Percentiles rank a stretch among this genome's conserved stretches.
These are phyloP conservation scores for Cladosporium sp. DNA, from an alignment of 2,329 filamentous ascomycete species.

Conservation along the genomic window DNA sequence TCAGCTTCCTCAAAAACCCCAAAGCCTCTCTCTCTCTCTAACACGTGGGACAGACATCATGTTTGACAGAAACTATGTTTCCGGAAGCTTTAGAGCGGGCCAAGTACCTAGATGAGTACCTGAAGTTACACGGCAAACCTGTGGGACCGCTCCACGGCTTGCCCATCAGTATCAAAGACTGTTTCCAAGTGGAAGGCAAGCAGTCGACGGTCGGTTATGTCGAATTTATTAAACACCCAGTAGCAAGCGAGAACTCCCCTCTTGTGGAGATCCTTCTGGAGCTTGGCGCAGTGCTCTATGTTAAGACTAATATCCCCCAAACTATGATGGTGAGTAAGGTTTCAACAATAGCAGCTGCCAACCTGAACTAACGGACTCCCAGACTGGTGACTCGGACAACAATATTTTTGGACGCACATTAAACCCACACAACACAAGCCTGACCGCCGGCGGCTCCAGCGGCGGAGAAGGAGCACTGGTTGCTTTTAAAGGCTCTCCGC, in stretches of 20 bases:
- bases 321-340: constrained; percentile 46
- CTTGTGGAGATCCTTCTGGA: constrained; percentile 46
- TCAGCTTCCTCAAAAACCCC: background rate
- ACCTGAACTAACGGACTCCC: background rate
- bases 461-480: constrained; percentile 56
- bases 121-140: constrained; percentile 36
- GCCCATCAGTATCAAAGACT: constrained; percentile 39
- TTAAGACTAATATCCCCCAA: constrained; percentile 58
- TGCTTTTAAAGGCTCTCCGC: constrained; percentile 48
- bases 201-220: constrained; percentile 45
- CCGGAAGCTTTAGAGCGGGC: constrained; percentile 40
- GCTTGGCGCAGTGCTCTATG: constrained; percentile 52
- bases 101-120: constrained; percentile 42
- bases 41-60: constrained; percentile 36
- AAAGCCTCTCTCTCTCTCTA: background rate
- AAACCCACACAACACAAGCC: constrained; percentile 48
- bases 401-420: constrained; percentile 51
- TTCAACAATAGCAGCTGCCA: background rate
- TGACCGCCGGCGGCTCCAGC: constrained; percentile 55
- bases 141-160: constrained; percentile 48
- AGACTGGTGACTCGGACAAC: constrained; percentile 53
- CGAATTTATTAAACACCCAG: constrained; percentile 43
- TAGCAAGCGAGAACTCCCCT: constrained; percentile 30
- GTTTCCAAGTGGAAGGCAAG: constrained; percentile 37
- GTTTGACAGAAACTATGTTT: constrained; percentile 45